These are phyloP conservation scores for Xylogone sp. DNA, from an alignment of 2,329 filamentous ascomycete genomes.

Conservation along the genomic window DNA sequence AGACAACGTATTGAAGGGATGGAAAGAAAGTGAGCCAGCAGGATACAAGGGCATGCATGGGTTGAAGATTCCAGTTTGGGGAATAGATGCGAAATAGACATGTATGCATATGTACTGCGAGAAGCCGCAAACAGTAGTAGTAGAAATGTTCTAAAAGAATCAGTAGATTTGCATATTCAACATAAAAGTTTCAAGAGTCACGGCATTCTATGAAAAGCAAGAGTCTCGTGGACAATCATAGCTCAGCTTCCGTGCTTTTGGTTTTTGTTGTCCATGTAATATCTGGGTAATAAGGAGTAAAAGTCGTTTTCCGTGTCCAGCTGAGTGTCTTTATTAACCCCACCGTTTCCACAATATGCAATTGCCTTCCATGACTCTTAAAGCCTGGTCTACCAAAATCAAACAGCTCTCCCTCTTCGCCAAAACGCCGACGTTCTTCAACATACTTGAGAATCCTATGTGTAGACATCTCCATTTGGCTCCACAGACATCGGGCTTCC, in stretches of 20 bases:
- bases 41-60: slow-evolving; percentile 66
- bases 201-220: too few species aligned
- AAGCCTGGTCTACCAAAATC: background rate
- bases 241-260: background rate
- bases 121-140: background rate
- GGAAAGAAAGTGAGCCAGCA: slow-evolving; percentile 58
- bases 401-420: background rate
- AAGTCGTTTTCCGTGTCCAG: background rate
- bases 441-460: background rate
- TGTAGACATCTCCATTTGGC: slow-evolving; percentile 16
- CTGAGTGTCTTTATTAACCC: background rate
- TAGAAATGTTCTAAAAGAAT: too few species aligned
- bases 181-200: too few species aligned
- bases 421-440: background rate
- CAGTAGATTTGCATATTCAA: too few species aligned
- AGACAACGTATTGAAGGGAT: slow-evolving; percentile 48
- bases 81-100: background rate
- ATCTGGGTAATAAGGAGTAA: background rate
- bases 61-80: slow-evolving; percentile 34
- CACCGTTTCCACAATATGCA: background rate
- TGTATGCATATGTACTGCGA: background rate
- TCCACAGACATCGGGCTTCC: slow-evolving; percentile 30
- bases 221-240: too few species aligned
- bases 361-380: background rate
- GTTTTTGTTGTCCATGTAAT: background rate